These are phyloP conservation scores for Anastatica hierochuntica DNA, from an alignment of 345 rosid species.

Conservation along the genomic window DNA sequence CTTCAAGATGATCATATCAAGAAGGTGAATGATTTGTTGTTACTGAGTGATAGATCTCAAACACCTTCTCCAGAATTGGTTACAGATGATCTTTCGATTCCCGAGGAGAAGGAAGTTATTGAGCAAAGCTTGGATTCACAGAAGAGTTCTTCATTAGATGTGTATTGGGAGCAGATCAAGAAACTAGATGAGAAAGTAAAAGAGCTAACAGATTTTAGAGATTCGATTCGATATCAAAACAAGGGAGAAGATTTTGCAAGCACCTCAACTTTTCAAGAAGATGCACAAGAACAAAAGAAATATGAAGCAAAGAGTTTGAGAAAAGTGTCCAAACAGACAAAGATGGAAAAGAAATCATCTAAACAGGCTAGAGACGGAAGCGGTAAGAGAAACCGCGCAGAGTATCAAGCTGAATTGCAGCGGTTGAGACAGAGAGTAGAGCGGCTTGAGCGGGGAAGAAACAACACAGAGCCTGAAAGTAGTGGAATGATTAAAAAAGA, in stretches of 20 bases:
- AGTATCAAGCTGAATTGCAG: slow-evolving; percentile 18
- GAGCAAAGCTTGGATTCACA: slow-evolving; percentile 20
- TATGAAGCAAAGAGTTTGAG: slow-evolving; percentile 21
- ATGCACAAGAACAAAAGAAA: slow-evolving; percentile 31
- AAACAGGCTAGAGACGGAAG: slow-evolving; percentile 24
- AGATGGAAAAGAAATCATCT: slow-evolving; percentile 29
- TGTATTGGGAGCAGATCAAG: slow-evolving; percentile 54
- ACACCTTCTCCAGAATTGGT: too few species aligned
- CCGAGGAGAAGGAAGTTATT: slow-evolving; percentile 23
- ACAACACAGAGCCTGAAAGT: slow-evolving; percentile 20
- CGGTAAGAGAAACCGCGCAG: slow-evolving; percentile 22
- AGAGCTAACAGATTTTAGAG: slow-evolving; percentile 37
- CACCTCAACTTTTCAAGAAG: slow-evolving; percentile 47
- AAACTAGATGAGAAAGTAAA: slow-evolving; percentile 42
- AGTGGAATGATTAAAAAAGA: slow-evolving; percentile 28
- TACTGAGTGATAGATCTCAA: too few species aligned
- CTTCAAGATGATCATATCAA: too few species aligned
- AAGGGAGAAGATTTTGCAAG: slow-evolving; percentile 16
- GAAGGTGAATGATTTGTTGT: too few species aligned
- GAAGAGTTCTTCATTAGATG: slow-evolving; percentile 27
- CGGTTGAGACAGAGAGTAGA: slow-evolving; percentile 24
- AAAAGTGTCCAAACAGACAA: slow-evolving; percentile 25
- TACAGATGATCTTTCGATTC: slow-evolving; percentile 13
- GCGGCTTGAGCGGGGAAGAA: slow-evolving; percentile 28
- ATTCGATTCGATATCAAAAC: slow-evolving; percentile 9